Percentiles rank a stretch among this genome's conserved stretches.
Conservation (phyloP, 139 green algal species). For the Tetradesmus obliquus region DNA sequence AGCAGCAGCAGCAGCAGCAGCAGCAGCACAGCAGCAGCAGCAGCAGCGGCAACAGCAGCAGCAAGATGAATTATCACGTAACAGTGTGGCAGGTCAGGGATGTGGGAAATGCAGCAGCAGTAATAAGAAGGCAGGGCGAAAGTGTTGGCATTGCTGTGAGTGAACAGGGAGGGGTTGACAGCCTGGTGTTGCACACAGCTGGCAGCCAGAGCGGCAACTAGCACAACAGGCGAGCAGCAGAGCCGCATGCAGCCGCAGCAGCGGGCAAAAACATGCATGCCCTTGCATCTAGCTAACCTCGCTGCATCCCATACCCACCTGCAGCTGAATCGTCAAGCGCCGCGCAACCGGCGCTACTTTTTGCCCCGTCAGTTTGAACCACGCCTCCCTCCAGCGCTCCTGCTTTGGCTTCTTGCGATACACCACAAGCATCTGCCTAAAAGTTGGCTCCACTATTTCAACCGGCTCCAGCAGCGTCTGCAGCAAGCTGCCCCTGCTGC, state of each 20-base stretch:
- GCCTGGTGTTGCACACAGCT: too few species aligned
- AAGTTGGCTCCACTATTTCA: slow-evolving; percentile 61
- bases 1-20: slow-evolving; percentile 42
- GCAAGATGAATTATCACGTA: too few species aligned
- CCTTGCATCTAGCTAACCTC: too few species aligned
- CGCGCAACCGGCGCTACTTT: background rate
- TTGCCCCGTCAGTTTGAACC: background rate
- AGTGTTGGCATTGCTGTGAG: too few species aligned
- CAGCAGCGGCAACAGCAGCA: slow-evolving; percentile 11
- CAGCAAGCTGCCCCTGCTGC: background rate
- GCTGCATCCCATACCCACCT: too few species aligned
- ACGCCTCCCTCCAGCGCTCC: background rate
- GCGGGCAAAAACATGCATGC: too few species aligned
- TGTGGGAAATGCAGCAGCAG: background rate
- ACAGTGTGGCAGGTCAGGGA: background rate
- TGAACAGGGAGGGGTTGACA: too few species aligned
- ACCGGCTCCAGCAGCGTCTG: slow-evolving; percentile 35
- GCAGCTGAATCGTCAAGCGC: slow-evolving; percentile 20
- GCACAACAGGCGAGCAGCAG: too few species aligned
- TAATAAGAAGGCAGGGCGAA: too few species aligned
- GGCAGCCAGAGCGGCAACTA: too few species aligned
- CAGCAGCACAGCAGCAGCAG: background rate
- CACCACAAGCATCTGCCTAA: slow-evolving; percentile 60
- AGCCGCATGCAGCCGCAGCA: too few species aligned
- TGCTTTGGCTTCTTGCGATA: slow-evolving; percentile 46